Conservation (phyloP, 306 rosid species). For the Styphnolobium japonicum region DNA sequence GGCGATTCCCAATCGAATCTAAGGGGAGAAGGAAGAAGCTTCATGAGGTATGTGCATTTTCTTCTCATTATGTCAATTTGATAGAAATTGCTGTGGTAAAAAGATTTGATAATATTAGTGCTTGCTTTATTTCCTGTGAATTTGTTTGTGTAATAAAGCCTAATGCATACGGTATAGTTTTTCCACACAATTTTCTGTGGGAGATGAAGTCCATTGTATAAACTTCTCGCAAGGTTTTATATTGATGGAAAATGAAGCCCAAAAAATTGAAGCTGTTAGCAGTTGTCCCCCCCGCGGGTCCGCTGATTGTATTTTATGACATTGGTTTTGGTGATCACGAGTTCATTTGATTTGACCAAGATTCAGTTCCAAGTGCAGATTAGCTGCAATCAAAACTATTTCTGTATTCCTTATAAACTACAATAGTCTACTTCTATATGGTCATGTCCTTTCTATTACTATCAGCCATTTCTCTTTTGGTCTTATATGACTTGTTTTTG, state of each 20-base stretch:
- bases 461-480: background rate
- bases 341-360: background rate
- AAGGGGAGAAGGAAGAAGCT: constrained; percentile 94
- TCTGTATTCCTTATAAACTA: background rate
- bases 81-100: background rate
- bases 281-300: too few species aligned
- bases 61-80: constrained; percentile 10
- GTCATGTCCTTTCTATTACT: background rate
- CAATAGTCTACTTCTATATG: background rate
- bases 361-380: background rate
- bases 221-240: too few species aligned
- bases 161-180: background rate
- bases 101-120: background rate
- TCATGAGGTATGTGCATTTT: constrained; percentile 63
- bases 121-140: background rate
- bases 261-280: too few species aligned
- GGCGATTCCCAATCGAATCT: constrained; percentile 90
- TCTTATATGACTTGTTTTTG: background rate
- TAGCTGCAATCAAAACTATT: background rate
- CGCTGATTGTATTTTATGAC: background rate
- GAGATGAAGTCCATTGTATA: background rate
- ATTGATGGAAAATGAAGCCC: too few species aligned
- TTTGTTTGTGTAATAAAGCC: background rate
- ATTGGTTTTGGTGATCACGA: background rate
- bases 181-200: background rate